Percentiles rank a stretch among this genome's conserved stretches.
phyloP scores from a whole-genome alignment of 106 monocot genomes.

The Iris macrosiphon region DNA sequence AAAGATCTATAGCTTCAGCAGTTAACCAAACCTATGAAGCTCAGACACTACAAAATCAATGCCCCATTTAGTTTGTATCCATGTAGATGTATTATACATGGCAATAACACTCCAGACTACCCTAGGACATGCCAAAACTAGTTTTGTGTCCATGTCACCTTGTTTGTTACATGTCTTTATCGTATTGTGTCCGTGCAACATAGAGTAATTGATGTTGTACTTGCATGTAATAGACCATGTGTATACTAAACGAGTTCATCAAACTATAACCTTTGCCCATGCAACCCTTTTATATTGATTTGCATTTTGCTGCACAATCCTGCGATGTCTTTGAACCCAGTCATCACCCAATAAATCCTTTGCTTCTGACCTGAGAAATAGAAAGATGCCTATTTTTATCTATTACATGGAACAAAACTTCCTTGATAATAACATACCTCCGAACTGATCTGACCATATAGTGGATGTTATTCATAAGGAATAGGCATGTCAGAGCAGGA shows the following conservation, averaged over 20 bases:
- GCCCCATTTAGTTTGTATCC: too few relatives aligned
- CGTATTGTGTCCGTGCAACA: too few relatives aligned
- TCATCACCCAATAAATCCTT: constrained; percentile 55
- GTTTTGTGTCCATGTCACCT: too few relatives aligned
- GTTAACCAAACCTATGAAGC: too few relatives aligned
- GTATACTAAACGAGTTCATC: background rate
- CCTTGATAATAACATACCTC: constrained; percentile 28
- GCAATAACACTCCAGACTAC: too few relatives aligned
- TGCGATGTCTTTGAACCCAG: constrained; percentile 51
- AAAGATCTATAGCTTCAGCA: too few relatives aligned
- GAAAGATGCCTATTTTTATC: background rate
- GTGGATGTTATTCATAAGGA: constrained; percentile 76
- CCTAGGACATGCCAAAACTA: too few relatives aligned
- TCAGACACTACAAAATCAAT: too few relatives aligned
- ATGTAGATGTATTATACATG: too few relatives aligned
- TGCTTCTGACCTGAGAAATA: constrained; percentile 35
- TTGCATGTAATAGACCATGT: too few relatives aligned
- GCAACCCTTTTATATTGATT: constrained; percentile 48
- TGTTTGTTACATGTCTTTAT: too few relatives aligned
- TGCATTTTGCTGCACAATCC: constrained; percentile 53
- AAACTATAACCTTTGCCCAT: constrained; percentile 37
- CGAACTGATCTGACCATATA: constrained; percentile 75
- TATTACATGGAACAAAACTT: background rate
- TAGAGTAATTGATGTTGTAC: too few relatives aligned
- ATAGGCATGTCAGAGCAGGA: constrained; percentile 50